These are phyloP conservation scores for Capronia epimyces DNA, from an alignment of 2,329 filamentous ascomycete genomes.

Conservation along the genomic window DNA sequence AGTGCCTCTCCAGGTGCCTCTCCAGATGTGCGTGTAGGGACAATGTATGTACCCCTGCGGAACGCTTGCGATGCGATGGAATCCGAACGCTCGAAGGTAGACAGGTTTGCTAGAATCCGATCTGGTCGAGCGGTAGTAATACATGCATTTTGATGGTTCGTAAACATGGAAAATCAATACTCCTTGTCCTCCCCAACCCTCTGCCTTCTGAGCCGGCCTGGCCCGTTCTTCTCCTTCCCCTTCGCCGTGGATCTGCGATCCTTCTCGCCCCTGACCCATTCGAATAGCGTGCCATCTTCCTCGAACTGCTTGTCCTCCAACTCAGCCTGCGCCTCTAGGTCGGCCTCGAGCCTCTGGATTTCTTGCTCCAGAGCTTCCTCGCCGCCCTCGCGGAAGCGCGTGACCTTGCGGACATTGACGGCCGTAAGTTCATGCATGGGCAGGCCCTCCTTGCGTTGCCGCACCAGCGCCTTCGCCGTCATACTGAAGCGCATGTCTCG, in stretches of 20 bases:
- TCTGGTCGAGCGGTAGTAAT: no score
- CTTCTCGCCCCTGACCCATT: slow-evolving; percentile 29
- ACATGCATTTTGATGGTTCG: neutral
- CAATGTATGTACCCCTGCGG: no score
- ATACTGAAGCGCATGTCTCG: slow-evolving; percentile 92
- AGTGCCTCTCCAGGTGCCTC: no score
- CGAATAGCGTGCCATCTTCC: slow-evolving; percentile 23
- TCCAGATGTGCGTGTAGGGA: no score
- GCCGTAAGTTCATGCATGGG: slow-evolving; percentile 65
- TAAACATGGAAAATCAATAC: neutral
- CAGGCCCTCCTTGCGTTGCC: slow-evolving; percentile 49
- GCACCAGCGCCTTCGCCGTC: slow-evolving; percentile 77
- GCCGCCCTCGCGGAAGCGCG: slow-evolving; percentile 64
- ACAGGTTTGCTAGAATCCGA: neutral
- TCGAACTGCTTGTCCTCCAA: slow-evolving; percentile 33
- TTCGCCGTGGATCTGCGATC: slow-evolving; percentile 24
- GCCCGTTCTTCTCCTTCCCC: slow-evolving; percentile 27
- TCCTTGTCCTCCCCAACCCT: slow-evolving; percentile 20
- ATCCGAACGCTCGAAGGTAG: neutral
- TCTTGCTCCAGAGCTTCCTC: slow-evolving; percentile 60
- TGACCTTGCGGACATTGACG: slow-evolving; percentile 78
- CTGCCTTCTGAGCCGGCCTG: slow-evolving; percentile 23
- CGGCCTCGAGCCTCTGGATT: slow-evolving; percentile 43
- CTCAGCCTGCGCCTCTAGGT: slow-evolving; percentile 52
- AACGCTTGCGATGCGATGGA: no score